Base-by-base conservation (phyloP, 148 eudicot genomes). In the Silene latifolia region DNA sequence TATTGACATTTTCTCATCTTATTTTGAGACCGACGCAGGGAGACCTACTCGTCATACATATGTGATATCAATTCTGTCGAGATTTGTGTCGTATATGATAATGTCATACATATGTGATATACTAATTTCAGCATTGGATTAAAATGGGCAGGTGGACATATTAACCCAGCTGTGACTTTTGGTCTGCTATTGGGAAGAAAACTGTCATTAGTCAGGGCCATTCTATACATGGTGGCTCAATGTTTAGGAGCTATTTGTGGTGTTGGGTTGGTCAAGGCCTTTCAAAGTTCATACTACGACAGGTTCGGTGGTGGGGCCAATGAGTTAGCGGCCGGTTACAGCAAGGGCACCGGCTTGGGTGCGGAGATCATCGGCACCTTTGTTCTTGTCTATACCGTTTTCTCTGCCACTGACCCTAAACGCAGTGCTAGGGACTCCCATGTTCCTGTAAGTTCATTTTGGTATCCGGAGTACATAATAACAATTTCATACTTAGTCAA, bases 81-180 rank as follows among this genome's bases (percentile, higher is more conserved):
- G 6, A 35, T 1, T 35, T 35, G 39, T 35, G 6, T 35, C 39
- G 6, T 1, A 3, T 35, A 35, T 35, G 39, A 35, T 1, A 1
- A 35, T 35, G 39, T 35, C 39, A 35, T 27, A 27, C 39, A 35
- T 35, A 35, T 35, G 39, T 35, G 39, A 35, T 35, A 35, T 3
- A n/a, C n/a, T n/a, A n/a, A n/a, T n/a, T n/a, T n/a, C n/a, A n/a
- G n/a, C n/a, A n/a, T n/a, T n/a, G n/a, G n/a, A n/a, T n/a, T n/a
- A n/a, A n/a, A n/a, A n/a, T 35, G 21, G 25, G 72, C 72, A 74
- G 82, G 82, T 47, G 82, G 82, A 4, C 82, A 80, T 58, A 80
- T 80, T 29, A 80, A 66, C 48, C 81, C 81, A 24, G 77, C 82
- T 20, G 82, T 80, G 72, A 80, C 82, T 17, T 80, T 80, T 19